Base-by-base conservation (phyloP, 176 grass and related monocot genomes). In the Phoenix roebelenii region DNA sequence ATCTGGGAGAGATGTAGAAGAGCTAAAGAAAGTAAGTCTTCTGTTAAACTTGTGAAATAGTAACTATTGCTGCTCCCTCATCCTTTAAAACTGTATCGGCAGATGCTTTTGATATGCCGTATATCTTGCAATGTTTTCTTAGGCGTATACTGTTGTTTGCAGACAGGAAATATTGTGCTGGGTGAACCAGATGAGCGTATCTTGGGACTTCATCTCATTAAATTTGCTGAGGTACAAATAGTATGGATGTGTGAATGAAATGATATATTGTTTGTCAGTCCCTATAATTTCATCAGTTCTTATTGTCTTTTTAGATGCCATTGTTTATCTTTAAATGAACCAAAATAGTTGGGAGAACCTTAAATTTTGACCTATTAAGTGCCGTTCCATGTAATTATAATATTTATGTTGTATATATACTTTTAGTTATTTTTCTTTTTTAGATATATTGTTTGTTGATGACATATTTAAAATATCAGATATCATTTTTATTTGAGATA, bases 141-240 rank as follows among this genome's bases (percentile, higher is more conserved):
- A 15, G 25, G 9, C n/a, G 5, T 48, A 23, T 67, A 7, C 57
- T 80, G 35, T 61, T 61, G 75, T 48, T 80, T 59, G 55, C 71
- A 98, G 93, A 80, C 39, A 16, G 81, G 75, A 64, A 49, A 67
- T 12, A 85, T 98, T 67, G 82, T 71, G 49, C 78, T 98, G 18
- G 66, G 39, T 18, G 81, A 88, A 88, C 60, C 76, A 60, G 84
- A 92, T 74, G 93, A 98, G 63, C 87, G 76, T 15, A 87, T 77
- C 23, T 83, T 98, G 64, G 93, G 80, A 58, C 49, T 91, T 25
- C 83, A 92, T 83, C 78, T 98, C 20, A 88, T 98, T 63, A 87
- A 80, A 54, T 98, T 91, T 74, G 87, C 87, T 25, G 92, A 97
- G 84, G 92, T 86, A 81, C 30, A 2, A 44, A 51, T 67, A 57